phyloP scores from a whole-genome alignment of 1,284 basidiomycete genomes.

The Malassezia sympodialis region DNA sequence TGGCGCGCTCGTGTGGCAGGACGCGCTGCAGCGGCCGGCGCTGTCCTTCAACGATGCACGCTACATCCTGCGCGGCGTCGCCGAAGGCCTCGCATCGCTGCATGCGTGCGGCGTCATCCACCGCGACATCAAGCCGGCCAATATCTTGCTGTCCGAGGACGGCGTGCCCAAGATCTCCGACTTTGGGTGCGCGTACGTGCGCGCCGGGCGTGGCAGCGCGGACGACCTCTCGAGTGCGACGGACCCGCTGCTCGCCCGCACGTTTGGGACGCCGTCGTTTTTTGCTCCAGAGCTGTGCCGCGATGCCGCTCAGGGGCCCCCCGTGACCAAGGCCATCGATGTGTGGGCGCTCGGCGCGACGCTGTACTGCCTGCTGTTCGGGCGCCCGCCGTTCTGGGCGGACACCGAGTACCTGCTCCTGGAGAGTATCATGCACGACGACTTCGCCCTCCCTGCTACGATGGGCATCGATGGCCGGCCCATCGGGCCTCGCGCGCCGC shows the following conservation, averaged over 20 bases:
- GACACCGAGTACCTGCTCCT: conserved; percentile 70
- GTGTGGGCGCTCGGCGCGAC: conserved; percentile 99
- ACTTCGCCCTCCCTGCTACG: conserved; percentile 61
- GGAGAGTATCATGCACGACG: conserved; percentile 66
- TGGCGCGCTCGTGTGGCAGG: conserved; percentile 83
- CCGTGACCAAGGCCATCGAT: conserved; percentile 87
- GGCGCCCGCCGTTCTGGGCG: conserved; percentile 62
- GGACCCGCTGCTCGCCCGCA: conserved; percentile 64
- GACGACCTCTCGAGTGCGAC: conserved; percentile 3
- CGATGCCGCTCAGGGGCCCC: conserved; percentile 32
- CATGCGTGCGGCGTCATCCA: conserved; percentile 97
- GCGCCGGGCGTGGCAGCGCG: conserved; percentile 50
- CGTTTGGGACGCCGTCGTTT: conserved; percentile 95
- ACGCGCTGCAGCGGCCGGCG: conserved; percentile 54
- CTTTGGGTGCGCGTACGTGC: conserved; percentile 64
- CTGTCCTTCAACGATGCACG: conserved; percentile 72
- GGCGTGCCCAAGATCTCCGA: conserved; percentile 80
- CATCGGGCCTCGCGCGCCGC: conserved; percentile 27
- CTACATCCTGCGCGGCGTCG: conserved; percentile 78
- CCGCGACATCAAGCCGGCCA: conserved; percentile 97
- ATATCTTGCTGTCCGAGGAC: conserved; percentile 75
- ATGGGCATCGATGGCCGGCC: conserved; percentile 65
- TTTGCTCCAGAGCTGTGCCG: conserved; percentile 85
- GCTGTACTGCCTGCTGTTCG: conserved; percentile 86
- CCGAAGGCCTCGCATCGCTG: conserved; percentile 85